Evolutionary conservation across 345 rosid species (phyloP), one percentile per base, ranked within the genome.

Genomic region (thale cress (Arabidopsis thaliana)): DNA sequence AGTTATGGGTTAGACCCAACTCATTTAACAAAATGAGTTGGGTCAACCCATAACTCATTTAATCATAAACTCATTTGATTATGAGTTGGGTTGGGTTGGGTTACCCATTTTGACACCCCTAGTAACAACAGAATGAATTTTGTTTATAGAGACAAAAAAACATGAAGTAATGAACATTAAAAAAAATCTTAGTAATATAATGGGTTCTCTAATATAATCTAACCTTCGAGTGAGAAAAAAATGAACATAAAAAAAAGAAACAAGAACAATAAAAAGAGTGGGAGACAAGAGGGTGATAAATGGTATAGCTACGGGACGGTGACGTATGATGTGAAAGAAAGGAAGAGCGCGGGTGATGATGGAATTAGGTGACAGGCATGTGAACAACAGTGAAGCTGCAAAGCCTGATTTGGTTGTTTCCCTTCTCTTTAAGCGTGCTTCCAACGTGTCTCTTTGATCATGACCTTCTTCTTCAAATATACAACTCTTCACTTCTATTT

Each of bases 301-400:
- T 38, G 28, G 8, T 61, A 60, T 0, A 45, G 10, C 33, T 7
- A 52, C 62, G 33, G 8, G 0, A 2, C 44, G 44, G 75, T 71
- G 75, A 71, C 48, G 36, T 36, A 56, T 53, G 78, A 74, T 13
- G 71, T 22, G 65, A 64, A 65, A 74, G 59, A 63, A 73, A 63
- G 30, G 63, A 33, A 33, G 59, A 33, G 32, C 3, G 78, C 74
- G 70, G 75, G 80, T 76, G 80, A 61, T 76, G 74, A 69, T 76
- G 75, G 32, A 37, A 23, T 45, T 44, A 53, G 23, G 65, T 69
- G 71, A 76, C 80, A 76, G 70, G 50, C 75, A 55, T 69, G 75
- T 76, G 20, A 16, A 16, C 30, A 69, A 61, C 32, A 52, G 14
- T 44, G 45, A 0, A 60, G 33, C 69, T 67, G 55, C 68, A 59